Percentiles rank a stretch among this genome's conserved stretches.
Evolutionary conservation across 768 basidiomycete genomes (phyloP).

Genomic region (Floccularia luteovirens): DNA sequence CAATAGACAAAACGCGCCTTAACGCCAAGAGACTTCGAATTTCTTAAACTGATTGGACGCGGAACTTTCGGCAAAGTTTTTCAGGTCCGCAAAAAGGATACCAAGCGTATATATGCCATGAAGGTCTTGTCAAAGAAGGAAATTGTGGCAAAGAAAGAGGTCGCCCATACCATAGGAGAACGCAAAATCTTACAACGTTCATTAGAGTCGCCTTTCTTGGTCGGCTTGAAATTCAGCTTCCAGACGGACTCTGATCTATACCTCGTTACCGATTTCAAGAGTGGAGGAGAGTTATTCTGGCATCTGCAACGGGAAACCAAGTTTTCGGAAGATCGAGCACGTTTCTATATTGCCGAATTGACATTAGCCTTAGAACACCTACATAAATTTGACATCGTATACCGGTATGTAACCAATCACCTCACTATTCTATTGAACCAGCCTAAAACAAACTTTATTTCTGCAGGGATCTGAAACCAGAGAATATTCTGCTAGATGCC

Average conservation of each 20-base stretch:
- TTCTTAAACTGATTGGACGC: slow-evolving; percentile 96
- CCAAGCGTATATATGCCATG: slow-evolving; percentile 99
- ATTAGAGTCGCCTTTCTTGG: slow-evolving; percentile 91
- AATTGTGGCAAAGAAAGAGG: slow-evolving; percentile 98
- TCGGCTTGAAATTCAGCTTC: slow-evolving; percentile 97
- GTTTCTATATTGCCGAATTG: slow-evolving; percentile 96
- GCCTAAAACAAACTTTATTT: slow-evolving; percentile 1
- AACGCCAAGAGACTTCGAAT: slow-evolving; percentile 95
- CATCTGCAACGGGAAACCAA: slow-evolving; percentile 94
- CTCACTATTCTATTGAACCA: slow-evolving; percentile 2
- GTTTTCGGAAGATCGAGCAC: slow-evolving; percentile 87
- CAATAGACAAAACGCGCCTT: slow-evolving; percentile 75
- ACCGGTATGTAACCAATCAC: slow-evolving; percentile 47
- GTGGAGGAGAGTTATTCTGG: slow-evolving; percentile 97
- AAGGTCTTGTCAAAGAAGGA: slow-evolving; percentile 98
- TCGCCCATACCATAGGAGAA: slow-evolving; percentile 98
- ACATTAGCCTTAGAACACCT: slow-evolving; percentile 93
- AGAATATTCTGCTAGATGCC: slow-evolving; percentile 96
- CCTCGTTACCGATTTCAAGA: slow-evolving; percentile 98
- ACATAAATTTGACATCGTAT: slow-evolving; percentile 96
- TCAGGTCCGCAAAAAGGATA: slow-evolving; percentile 97
- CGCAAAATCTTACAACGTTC: slow-evolving; percentile 96
- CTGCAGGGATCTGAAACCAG: slow-evolving; percentile 87
- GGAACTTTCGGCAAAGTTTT: slow-evolving; percentile 98
- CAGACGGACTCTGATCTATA: slow-evolving; percentile 95